These are phyloP conservation scores for Sarcocystis neurona DNA, from an alignment of 169 alveolate species.

Conservation along the genomic window DNA sequence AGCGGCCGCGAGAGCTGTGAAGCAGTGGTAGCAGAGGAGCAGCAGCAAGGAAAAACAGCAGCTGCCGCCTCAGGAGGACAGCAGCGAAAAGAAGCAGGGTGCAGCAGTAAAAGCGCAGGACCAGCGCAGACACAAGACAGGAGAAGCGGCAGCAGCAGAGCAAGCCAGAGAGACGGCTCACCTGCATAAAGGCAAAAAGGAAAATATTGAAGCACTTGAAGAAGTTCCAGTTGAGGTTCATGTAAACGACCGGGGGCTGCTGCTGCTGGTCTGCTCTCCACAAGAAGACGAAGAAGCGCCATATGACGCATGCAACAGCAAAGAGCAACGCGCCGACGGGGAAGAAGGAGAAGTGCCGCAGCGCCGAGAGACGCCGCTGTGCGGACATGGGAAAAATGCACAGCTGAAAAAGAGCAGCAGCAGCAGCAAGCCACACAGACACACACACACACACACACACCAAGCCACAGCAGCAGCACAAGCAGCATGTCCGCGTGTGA, in stretches of 20 bases:
- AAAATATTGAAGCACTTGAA: constrained; percentile 26
- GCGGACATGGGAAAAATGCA: constrained; percentile 4
- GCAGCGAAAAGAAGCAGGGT: not conserved
- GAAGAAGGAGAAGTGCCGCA: constrained; percentile 23
- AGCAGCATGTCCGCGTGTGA: too few relatives aligned
- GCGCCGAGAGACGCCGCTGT: constrained; percentile 25
- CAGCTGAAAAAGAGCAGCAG: not conserved
- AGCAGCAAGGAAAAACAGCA: too few relatives aligned
- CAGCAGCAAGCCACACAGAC: not conserved
- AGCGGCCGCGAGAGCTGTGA: too few relatives aligned
- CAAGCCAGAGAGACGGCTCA: not conserved
- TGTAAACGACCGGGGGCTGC: not conserved
- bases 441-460: too few relatives aligned
- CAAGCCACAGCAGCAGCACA: too few relatives aligned
- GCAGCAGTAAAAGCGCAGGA: not conserved
- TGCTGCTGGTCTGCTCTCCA: too few relatives aligned
- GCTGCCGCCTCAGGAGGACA: too few relatives aligned
- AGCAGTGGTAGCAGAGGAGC: too few relatives aligned
- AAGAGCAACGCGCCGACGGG: constrained; percentile 28
- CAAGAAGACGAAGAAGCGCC: not conserved
- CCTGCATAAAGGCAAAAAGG: constrained; percentile 34
- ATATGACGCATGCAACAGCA: constrained; percentile 17
- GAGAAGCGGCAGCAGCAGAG: too few relatives aligned
- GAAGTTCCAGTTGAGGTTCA: constrained; percentile 23
- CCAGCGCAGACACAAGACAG: not conserved